These are phyloP conservation scores for Sporothrix globosa DNA, from an alignment of 2,329 filamentous ascomycete species.

Conservation along the genomic window DNA sequence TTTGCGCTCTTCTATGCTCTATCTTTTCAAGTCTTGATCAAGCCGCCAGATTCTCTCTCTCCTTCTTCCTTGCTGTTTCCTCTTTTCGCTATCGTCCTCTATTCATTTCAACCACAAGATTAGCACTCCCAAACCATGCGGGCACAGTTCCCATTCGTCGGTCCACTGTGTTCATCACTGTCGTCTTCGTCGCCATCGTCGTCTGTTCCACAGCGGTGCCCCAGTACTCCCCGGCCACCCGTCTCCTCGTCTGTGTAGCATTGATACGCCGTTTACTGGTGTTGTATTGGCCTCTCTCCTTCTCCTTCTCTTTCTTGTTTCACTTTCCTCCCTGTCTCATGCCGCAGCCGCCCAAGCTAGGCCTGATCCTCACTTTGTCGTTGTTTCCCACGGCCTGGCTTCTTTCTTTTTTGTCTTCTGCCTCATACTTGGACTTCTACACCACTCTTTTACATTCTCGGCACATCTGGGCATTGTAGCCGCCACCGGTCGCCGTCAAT, in stretches of 20 bases:
- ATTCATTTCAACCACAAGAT: not conserved
- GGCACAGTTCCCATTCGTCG: conserved; percentile 33
- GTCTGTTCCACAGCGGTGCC: conserved; percentile 25
- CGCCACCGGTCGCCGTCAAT: not conserved
- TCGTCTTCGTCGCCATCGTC: conserved; percentile 14
- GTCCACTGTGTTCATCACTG: conserved; percentile 1
- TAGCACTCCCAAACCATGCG: conserved; percentile 28
- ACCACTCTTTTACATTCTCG: not conserved
- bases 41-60: not conserved
- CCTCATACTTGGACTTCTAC: not conserved
- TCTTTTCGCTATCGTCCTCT: not conserved
- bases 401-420: not conserved
- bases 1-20: not conserved
- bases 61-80: not conserved
- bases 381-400: not conserved
- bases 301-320: conserved; percentile 6
- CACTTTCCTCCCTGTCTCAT: conserved; percentile 26
- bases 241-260: conserved; percentile 26
- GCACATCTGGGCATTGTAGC: not conserved
- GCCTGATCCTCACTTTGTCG: not conserved
- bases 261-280: conserved; percentile 7
- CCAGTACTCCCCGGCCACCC: conserved; percentile 19
- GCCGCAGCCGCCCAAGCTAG: conserved; percentile 10
- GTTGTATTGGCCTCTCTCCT: not conserved
- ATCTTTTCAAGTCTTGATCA: not conserved